A percentile compares a stretch with the other conserved stretches of the same genome.
Evolutionary conservation across 2,329 filamentous ascomycete species (phyloP).

Genomic region (Colletotrichum brevisporum): DNA sequence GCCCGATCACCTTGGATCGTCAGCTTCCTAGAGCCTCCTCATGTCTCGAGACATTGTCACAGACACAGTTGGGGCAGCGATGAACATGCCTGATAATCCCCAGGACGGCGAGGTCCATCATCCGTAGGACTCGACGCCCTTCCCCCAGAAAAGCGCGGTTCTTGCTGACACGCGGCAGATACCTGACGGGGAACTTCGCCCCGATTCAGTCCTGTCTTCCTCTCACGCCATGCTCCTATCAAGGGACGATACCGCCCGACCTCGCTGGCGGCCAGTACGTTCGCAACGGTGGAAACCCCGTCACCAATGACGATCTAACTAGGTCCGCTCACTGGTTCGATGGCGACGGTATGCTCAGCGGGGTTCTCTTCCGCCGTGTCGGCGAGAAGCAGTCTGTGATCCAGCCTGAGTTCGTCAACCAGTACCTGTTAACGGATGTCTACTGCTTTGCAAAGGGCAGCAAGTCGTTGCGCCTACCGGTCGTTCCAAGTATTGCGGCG

Average conservation of each 20-base stretch:
- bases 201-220: slow-evolving; percentile 70
- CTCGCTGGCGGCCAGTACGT: slow-evolving; percentile 79
- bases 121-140: slow-evolving; percentile 19
- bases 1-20: not conserved
- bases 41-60: slow-evolving; percentile 10
- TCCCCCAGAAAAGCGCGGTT: not conserved
- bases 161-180: slow-evolving; percentile 47
- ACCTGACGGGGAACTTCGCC: slow-evolving; percentile 78
- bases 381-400: slow-evolving; percentile 57
- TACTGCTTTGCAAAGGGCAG: slow-evolving; percentile 68
- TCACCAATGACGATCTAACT: slow-evolving; percentile 71
- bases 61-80: not conserved
- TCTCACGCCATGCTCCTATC: slow-evolving; percentile 70
- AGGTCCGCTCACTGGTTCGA: slow-evolving; percentile 82
- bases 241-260: slow-evolving; percentile 73
- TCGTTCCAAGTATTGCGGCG: slow-evolving; percentile 78
- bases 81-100: not conserved
- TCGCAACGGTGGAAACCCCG: slow-evolving; percentile 79
- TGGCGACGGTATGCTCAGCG: slow-evolving; percentile 81
- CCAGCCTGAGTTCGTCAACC: slow-evolving; percentile 76
- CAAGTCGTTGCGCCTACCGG: slow-evolving; percentile 63
- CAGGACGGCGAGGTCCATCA: slow-evolving; percentile 15
- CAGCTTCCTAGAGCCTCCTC: not conserved
- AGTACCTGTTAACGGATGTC: slow-evolving; percentile 77
- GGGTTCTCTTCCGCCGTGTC: slow-evolving; percentile 69